Evolutionary conservation across 2,329 filamentous ascomycete species (phyloP), one percentile per base, ranked within the genome.

Genomic region (Mollisia scopiformis): DNA sequence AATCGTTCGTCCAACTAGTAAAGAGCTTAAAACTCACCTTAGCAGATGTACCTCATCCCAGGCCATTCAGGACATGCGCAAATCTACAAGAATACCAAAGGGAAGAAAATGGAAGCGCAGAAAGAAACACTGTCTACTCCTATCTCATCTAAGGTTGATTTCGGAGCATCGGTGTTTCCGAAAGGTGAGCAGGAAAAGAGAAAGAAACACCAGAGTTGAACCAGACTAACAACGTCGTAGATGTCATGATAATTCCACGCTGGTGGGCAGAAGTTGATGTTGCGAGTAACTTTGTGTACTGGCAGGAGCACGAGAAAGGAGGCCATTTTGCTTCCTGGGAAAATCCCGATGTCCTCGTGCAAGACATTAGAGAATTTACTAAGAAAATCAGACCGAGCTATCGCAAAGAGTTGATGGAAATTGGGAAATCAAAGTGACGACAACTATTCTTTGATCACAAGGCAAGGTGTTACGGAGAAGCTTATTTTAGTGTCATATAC

Each of bases 321-420:
- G 72, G 72, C 0, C 86, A 88, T 72, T 88, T 88, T 68, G 83
- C 85, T 1, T 80, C 85, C 0, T 81, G 79, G 68, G 86, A 89
- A 72, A 74, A 75, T 19, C 86, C 86, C 0, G 75, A 82, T 30
- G 73, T 78, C 3, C 72, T 88, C 23, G 80, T 77, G 0, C 71
- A 70, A 1, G 86, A 88, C 69, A 61, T 68, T 16, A 53, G 61
- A 30, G 66, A 64, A 11, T 67, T 88, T 57, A 77, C 77, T 59
- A 75, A 76, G 16, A 84, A 86, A 81, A 85, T 87, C 73, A 78
- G 79, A 0, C 77, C 77, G 58, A 74, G 72, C 0, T 79, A 79
- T 1, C 77, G 76, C 13, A 77, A 76, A 6, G 51, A 55, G 23
- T 56, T 67, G 55, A 41, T 52, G 33, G 50, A 55, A 51, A 57